Evolutionary conservation across 257 asterid genomes (phyloP).

Genomic region (Solanum chaucha): DNA sequence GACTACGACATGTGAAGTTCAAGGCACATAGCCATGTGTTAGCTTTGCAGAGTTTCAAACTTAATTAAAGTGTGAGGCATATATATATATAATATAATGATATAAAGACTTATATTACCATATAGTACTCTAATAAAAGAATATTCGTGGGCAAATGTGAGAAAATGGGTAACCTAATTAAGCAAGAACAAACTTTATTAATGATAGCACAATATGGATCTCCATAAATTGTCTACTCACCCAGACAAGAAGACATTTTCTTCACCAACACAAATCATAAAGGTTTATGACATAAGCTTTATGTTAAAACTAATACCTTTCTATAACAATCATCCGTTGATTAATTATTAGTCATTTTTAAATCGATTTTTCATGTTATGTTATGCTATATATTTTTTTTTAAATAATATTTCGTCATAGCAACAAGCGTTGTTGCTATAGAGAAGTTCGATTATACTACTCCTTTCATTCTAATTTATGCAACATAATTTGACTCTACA

Average conservation of each 20-base stretch:
- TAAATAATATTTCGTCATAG: background rate
- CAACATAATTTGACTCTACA: background rate
- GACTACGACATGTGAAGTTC: background rate
- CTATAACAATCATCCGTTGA: accelerated
- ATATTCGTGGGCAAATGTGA: background rate
- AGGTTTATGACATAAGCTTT: background rate
- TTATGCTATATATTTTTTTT: background rate
- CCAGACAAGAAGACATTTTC: background rate
- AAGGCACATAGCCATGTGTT: background rate
- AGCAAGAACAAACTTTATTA: background rate
- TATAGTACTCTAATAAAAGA: background rate
- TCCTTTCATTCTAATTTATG: background rate
- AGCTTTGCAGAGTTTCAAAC: background rate
- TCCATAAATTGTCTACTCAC: background rate
- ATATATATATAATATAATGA: background rate
- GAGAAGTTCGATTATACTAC: background rate
- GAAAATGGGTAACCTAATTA: background rate
- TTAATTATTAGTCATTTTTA: background rate
- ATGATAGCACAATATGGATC: background rate
- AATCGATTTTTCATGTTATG: background rate
- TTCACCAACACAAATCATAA: conserved; percentile 1
- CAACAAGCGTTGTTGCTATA: background rate
- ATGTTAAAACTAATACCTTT: background rate
- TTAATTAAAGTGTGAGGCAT: background rate
- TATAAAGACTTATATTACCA: background rate